Evolutionary conservation across 257 asterid species (phyloP), one percentile per base, ranked within the genome.

Genomic region (Knoxia roxburghii): DNA sequence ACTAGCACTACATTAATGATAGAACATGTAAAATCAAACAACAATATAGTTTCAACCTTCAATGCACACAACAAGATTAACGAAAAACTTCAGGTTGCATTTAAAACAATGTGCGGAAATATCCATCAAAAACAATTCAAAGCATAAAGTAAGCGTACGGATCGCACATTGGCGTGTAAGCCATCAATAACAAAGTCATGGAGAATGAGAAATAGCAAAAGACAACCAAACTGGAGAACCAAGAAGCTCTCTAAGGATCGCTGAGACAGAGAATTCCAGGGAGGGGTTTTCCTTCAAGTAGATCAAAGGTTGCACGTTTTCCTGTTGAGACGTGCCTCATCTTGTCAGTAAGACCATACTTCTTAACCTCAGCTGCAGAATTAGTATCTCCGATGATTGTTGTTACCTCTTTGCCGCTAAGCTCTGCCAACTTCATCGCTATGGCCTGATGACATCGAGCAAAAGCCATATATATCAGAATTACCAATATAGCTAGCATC

Each of bases 251-350:
- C 80, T 67, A 90, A 52, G 96, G 95, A 6, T 91, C 89, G 1
- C 88, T 24, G 20, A 88, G 87, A 68, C 96, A 92, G 37, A 90
- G 85, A 67, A 86, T 95, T 54, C 97, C 97, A 13, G 97, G 96
- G 5, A 90, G 89, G 18, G 82, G 35, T 76, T 90, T 90, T 63
- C 97, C 97, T 75, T 90, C 97, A 0, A 90, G 89, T 72, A 90
- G 96, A 75, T 90, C 97, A 86, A 90, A 81, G 84, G 95, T 90
- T 27, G 96, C 97, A 60, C 97, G 96, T 0, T 96, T 95, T 56
- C 97, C 97, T 0, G 97, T 90, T 1, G 97, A 90, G 78, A 90
- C 88, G 70, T 90, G 96, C 87, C 97, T 90, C 97, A 88, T 90
- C 86, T 86, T 88, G 35, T 86, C 96, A 6, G 97, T 90, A 61